Base-by-base conservation (phyloP, 2,329 filamentous ascomycete species). In the Paraconiothyrium brasiliense region DNA sequence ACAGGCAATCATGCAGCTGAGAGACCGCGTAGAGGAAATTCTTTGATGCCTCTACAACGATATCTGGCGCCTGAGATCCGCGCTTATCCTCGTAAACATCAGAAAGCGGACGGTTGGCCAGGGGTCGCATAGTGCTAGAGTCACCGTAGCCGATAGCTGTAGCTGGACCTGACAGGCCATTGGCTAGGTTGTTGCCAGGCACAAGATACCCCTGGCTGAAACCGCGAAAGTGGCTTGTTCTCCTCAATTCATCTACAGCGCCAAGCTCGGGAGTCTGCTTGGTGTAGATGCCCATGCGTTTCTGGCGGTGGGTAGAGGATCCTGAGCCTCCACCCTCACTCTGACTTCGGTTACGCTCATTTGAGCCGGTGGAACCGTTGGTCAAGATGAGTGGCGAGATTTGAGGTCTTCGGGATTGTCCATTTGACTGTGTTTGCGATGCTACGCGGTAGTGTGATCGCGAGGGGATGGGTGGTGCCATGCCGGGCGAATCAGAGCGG, bases 361-460 rank as follows among this genome's bases (percentile, higher is more conserved):
- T 91, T 32, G 86, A 63, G 14, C 70, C 91, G 66, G 88, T 91
- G 35, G 86, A 62, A 11, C 69, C 83, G 65, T 85, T 94, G 20
- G 88, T 88, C 58, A 92, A 89, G 2, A 89, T 77, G 35, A 87
- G 76, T n/a, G 87, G 92, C 78, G 92, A 88, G n/a, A 93, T 85
- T 1, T 89, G 88, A 0, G 93, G 92, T 59, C 90, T 85, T 59
- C 92, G 87, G 49, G 88, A 82, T 6, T 86, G 81, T 2, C 85
- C 68, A 81, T 67, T 85, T 24, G 54, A 22, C 43, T 56, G 89
- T 13, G 54, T 47, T 27, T 56, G 89, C 2, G 90, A 92, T 3
- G 90, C 81, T 1, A 89, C 89, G 34, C 94, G 89, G 68, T 92
- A 92, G 76, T 97, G 93, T 3, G 93, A 95, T 62, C 91, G 87